Evolutionary conservation across 257 asterid species (phyloP).

Genomic region (Solanum neorickii): DNA sequence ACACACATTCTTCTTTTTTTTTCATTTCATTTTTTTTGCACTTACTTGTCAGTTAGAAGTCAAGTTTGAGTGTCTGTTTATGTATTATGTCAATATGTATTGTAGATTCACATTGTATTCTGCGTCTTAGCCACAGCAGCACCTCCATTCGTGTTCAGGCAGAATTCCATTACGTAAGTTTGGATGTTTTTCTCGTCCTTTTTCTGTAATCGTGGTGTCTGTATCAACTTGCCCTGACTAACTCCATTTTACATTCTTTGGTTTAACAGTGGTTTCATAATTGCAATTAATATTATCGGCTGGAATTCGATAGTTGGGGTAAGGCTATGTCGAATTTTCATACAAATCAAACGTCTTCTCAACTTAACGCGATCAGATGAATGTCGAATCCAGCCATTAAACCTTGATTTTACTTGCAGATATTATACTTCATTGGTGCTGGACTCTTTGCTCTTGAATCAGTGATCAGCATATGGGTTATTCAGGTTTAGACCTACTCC

Average conservation of each 20-base stretch:
- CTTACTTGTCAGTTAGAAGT: not conserved
- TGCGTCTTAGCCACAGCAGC: constrained; percentile 65
- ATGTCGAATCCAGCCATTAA: not conserved
- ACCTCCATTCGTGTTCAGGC: constrained; percentile 70
- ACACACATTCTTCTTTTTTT: not conserved
- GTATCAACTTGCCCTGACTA: not conserved
- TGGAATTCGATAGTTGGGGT: constrained; percentile 29
- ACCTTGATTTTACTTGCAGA: constrained; percentile 23
- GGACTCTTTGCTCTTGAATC: constrained; percentile 46
- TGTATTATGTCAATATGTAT: not conserved
- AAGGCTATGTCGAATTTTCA: not conserved
- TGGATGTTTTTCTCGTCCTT: not conserved
- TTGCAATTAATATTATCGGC: constrained; percentile 36
- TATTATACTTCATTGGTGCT: constrained; percentile 58
- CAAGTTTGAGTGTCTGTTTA: not conserved
- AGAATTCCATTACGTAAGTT: constrained; percentile 70
- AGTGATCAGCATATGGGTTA: constrained; percentile 81
- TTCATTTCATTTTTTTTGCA: not conserved
- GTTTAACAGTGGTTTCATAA: constrained; percentile 65
- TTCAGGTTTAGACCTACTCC: constrained; percentile 35
- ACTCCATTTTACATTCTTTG: not conserved
- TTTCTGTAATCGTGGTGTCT: not conserved
- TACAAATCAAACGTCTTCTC: not conserved
- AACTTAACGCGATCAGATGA: not conserved
- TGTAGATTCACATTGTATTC: constrained; percentile 61